Evolutionary conservation across 1,284 basidiomycete genomes (phyloP), one percentile per base, ranked within the genome.

Genomic region (Agroathelia rolfsii): DNA sequence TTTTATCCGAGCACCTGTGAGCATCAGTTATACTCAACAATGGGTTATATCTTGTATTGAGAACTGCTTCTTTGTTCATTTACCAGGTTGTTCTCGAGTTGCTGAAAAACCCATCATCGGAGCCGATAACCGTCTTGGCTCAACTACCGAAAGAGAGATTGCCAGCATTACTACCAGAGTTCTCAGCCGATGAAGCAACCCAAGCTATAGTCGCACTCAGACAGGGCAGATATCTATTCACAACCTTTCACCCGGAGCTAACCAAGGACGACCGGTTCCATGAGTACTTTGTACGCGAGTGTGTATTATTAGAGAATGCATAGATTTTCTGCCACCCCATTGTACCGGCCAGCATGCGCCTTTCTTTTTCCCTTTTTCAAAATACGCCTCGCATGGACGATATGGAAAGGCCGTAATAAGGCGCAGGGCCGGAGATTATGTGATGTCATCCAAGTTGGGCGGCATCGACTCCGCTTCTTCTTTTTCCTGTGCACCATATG

Each of bases 181-280:
- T 49, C 2, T 28, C 43, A 13, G 21, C 40, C 6, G 47, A 58
- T 28, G 56, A 57, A 38, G 58, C n/a, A 78, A 73, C 47, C 67
- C 71, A 35, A 75, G 66, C 72, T 6, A 73, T 88, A 38, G 93
- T 97, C 30, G 93, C 92, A 15, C 58, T 95, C 11, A 72, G 80
- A 8, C 88, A 95, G 53, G 90, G 90, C 12, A 66, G 66, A 24
- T 79, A 92, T 50, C 62, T 97, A 32, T 69, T 92, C 18, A 94
- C 92, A 2, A 87, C 80, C 2, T 97, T 97, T 63, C 94, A 97
- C 51, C 94, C 94, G 0, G 94, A 97, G 57, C 63, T 97, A 27
- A 94, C 87, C 11, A 68, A 69, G 23, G 94, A 98, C 52, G 62
- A 72, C 36, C 73, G 94, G 21, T 84, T 96, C 49, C 93, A 96